Evolutionary conservation across 31 red algal genomes (phyloP).

Genomic region (Porphyra umbilicalis): DNA sequence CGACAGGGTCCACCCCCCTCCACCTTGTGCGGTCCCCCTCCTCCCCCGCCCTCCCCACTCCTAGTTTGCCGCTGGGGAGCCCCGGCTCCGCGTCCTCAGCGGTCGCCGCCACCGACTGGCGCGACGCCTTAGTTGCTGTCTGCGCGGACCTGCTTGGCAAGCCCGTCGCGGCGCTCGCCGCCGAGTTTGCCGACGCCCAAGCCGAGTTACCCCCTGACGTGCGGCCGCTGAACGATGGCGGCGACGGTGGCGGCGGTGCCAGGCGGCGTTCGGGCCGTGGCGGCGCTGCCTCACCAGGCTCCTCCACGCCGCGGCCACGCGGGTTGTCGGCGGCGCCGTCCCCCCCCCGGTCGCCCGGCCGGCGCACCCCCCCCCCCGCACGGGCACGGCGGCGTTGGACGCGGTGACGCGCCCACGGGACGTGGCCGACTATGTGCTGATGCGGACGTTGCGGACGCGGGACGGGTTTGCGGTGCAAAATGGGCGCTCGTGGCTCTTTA

Average conservation of each 20-base stretch:
- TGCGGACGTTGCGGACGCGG: conserved; percentile 43
- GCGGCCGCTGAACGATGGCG: background rate
- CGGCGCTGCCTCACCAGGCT: conserved; percentile 7
- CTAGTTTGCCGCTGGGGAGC: too few relatives aligned
- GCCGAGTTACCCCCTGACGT: background rate
- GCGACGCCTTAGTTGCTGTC: conserved; percentile 46
- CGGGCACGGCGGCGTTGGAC: background rate
- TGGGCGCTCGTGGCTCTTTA: conserved; percentile 69
- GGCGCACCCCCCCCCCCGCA: background rate
- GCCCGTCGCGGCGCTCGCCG: conserved; percentile 18
- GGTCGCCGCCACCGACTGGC: conserved; percentile 13
- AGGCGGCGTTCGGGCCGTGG: background rate
- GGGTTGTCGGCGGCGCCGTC: background rate
- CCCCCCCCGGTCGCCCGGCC: background rate
- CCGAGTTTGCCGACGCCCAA: conserved; percentile 13
- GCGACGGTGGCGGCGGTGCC: conserved; percentile 1
- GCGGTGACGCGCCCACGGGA: conserved; percentile 27
- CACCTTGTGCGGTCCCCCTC: too few relatives aligned
- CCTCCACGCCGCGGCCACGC: background rate
- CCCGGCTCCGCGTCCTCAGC: background rate
- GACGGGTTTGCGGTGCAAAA: conserved; percentile 65
- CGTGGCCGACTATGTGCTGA: conserved; percentile 74
- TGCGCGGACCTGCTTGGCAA: conserved; percentile 51
- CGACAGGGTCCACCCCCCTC: too few relatives aligned
- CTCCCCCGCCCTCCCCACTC: too few relatives aligned